phyloP scores from a whole-genome alignment of 2,329 filamentous ascomycete species.

The Aspergillus puulaauensis region DNA sequence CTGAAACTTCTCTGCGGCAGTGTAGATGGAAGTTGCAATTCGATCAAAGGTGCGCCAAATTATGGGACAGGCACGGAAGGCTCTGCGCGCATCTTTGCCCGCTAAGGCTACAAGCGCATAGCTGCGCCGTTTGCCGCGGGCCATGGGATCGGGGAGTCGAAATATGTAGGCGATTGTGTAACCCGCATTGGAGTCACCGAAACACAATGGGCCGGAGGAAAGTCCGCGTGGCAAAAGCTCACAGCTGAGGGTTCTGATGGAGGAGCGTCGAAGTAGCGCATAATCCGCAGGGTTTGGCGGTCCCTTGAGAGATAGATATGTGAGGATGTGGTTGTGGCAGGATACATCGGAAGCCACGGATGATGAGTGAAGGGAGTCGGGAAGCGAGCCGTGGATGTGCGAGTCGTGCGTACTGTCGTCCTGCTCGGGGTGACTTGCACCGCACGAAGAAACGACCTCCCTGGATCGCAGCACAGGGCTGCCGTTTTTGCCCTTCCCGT shows the following conservation, averaged over 20 bases:
- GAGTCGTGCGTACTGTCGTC: slow-evolving; percentile 36
- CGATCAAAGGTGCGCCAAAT: slow-evolving; percentile 56
- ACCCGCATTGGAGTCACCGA: slow-evolving; percentile 55
- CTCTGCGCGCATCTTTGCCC: slow-evolving; percentile 51
- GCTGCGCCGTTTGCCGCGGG: slow-evolving; percentile 55
- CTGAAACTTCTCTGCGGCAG: slow-evolving; percentile 45
- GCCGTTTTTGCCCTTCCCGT: slow-evolving; percentile 50
- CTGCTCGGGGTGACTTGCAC: slow-evolving; percentile 36
- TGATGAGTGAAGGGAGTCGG: slow-evolving; percentile 40
- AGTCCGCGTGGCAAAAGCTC: slow-evolving; percentile 57
- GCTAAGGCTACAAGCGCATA: slow-evolving; percentile 60
- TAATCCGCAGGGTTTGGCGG: slow-evolving; percentile 55
- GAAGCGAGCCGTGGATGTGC: slow-evolving; percentile 38
- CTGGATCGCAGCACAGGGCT: slow-evolving; percentile 57
- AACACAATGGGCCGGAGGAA: slow-evolving; percentile 58
- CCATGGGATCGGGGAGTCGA: slow-evolving; percentile 57
- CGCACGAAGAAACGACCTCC: slow-evolving; percentile 54
- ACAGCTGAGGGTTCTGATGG: slow-evolving; percentile 58
- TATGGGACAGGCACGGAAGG: slow-evolving; percentile 47
- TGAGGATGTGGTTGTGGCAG: slow-evolving; percentile 57
- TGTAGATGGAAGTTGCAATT: slow-evolving; percentile 54
- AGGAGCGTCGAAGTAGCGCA: slow-evolving; percentile 56
- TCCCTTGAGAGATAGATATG: slow-evolving; percentile 58
- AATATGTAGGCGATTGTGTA: slow-evolving; percentile 63
- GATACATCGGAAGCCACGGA: slow-evolving; percentile 46